Evolutionary conservation across 768 basidiomycete species (phyloP).

Genomic region (Mycena chlorophos): DNA sequence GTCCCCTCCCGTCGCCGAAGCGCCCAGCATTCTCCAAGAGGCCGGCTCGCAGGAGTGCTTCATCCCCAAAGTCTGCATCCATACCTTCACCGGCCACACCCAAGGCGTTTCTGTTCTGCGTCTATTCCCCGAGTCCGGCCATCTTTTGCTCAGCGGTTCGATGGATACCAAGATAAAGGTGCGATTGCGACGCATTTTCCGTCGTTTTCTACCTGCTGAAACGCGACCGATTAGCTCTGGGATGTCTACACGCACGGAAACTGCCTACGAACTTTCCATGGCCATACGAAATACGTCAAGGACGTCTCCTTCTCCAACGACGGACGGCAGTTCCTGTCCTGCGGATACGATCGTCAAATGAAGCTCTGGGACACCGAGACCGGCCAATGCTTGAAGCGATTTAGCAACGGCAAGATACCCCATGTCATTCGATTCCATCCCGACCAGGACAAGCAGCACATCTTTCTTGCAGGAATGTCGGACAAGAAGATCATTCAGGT

Average conservation of each 20-base stretch:
- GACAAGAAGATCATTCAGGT: slow-evolving; percentile 99
- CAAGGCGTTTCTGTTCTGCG: slow-evolving; percentile 94
- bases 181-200: slow-evolving; percentile 20
- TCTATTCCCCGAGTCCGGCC: slow-evolving; percentile 89
- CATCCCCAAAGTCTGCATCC: slow-evolving; percentile 92
- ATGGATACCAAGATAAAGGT: slow-evolving; percentile 99
- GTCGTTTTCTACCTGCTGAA: neutral
- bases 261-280: slow-evolving; percentile 95
- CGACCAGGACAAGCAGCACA: slow-evolving; percentile 92
- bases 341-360: slow-evolving; percentile 95
- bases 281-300: slow-evolving; percentile 95
- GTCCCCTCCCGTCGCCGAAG: slow-evolving; percentile 87
- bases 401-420: slow-evolving; percentile 96
- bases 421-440: slow-evolving; percentile 96
- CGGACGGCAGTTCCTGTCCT: slow-evolving; percentile 85
- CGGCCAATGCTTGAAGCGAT: slow-evolving; percentile 94
- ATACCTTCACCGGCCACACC: slow-evolving; percentile 98
- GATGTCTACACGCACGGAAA: slow-evolving; percentile 97
- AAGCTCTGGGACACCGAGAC: slow-evolving; percentile 99
- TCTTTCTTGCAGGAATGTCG: slow-evolving; percentile 97
- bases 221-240: slow-evolving; percentile 70
- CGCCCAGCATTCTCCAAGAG: slow-evolving; percentile 79
- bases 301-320: slow-evolving; percentile 95
- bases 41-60: slow-evolving; percentile 86
- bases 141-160: slow-evolving; percentile 88